These are phyloP conservation scores for Mycena epipterygia DNA, from an alignment of 768 basidiomycete species.

Conservation along the genomic window DNA sequence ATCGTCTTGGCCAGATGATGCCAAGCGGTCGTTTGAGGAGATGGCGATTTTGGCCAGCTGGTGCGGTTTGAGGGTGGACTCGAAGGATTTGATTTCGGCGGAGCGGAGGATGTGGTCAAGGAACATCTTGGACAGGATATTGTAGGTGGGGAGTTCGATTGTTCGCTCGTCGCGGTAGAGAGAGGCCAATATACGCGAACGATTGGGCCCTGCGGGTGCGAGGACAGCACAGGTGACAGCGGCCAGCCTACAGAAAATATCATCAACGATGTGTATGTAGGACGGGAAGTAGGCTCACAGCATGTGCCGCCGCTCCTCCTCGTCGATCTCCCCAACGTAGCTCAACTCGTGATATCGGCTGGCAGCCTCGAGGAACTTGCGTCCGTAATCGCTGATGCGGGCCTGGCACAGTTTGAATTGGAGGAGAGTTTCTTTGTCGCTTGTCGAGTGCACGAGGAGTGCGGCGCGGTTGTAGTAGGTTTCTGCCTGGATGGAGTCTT, in stretches of 20 bases:
- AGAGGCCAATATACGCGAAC: slow-evolving; percentile 92
- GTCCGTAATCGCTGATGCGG: slow-evolving; percentile 90
- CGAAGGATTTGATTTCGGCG: slow-evolving; percentile 91
- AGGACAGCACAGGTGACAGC: slow-evolving; percentile 97
- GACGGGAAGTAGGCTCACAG: slow-evolving; percentile 69
- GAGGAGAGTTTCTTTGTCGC: slow-evolving; percentile 83
- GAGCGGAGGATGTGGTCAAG: slow-evolving; percentile 96
- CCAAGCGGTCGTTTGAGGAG: slow-evolving; percentile 85
- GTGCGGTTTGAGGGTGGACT: slow-evolving; percentile 88
- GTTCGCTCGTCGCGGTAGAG: slow-evolving; percentile 96
- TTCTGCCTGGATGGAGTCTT: slow-evolving; percentile 98
- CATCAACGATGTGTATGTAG: slow-evolving; percentile 15
- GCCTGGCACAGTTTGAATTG: slow-evolving; percentile 95
- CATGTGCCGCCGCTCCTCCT: slow-evolving; percentile 91
- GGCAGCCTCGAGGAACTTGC: slow-evolving; percentile 96
- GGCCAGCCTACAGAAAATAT: slow-evolving; percentile 68
- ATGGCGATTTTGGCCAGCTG: slow-evolving; percentile 94
- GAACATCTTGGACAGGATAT: slow-evolving; percentile 98
- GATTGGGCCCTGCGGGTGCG: slow-evolving; percentile 96
- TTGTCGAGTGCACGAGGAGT: slow-evolving; percentile 84
- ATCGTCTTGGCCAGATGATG: slow-evolving; percentile 74
- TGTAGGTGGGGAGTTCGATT: slow-evolving; percentile 81
- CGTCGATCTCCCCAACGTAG: slow-evolving; percentile 91
- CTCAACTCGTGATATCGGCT: slow-evolving; percentile 95
- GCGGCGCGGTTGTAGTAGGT: slow-evolving; percentile 98